Percentiles rank a stretch among this genome's conserved stretches.
phyloP scores from a whole-genome alignment of 2,329 filamentous ascomycete genomes.

The Escovopsis sp. region DNA sequence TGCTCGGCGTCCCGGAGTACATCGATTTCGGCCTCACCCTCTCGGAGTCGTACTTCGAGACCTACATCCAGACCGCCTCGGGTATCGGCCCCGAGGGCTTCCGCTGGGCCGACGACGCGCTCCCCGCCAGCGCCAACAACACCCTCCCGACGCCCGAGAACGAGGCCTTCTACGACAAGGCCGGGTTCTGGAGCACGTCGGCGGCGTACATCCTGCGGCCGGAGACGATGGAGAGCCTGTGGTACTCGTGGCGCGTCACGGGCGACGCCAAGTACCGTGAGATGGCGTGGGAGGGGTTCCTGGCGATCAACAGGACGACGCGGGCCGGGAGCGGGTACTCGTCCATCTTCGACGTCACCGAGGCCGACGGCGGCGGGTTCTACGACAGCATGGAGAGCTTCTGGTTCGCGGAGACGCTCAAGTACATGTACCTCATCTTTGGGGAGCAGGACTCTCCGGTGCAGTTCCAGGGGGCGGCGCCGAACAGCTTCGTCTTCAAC shows the following conservation, averaged over 20 bases:
- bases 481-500: slow-evolving; percentile 36
- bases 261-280: slow-evolving; percentile 64
- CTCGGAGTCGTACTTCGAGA: slow-evolving; percentile 57
- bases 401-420: slow-evolving; percentile 76
- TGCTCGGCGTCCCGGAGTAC: slow-evolving; percentile 51
- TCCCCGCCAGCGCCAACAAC: slow-evolving; percentile 24
- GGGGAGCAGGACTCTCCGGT: slow-evolving; percentile 38
- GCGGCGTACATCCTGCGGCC: slow-evolving; percentile 55
- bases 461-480: slow-evolving; percentile 30
- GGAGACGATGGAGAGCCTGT: slow-evolving; percentile 72
- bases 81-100: slow-evolving; percentile 66
- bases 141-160: slow-evolving; percentile 43
- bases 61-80: slow-evolving; percentile 54
- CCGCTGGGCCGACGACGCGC: slow-evolving; percentile 38
- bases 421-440: slow-evolving; percentile 67
- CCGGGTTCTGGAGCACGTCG: slow-evolving; percentile 58
- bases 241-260: slow-evolving; percentile 75
- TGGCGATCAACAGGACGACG: slow-evolving; percentile 49
- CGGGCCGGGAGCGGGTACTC: slow-evolving; percentile 52
- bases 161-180: slow-evolving; percentile 45
- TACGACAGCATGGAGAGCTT: slow-evolving; percentile 72
- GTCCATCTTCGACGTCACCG: slow-evolving; percentile 51
- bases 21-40: slow-evolving; percentile 60
- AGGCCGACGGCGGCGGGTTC: slow-evolving; percentile 41
- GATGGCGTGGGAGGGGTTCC: slow-evolving; percentile 70